Evolutionary conservation across 441 rosid genomes (phyloP).

Genomic region (Gossypium davidsonii): DNA sequence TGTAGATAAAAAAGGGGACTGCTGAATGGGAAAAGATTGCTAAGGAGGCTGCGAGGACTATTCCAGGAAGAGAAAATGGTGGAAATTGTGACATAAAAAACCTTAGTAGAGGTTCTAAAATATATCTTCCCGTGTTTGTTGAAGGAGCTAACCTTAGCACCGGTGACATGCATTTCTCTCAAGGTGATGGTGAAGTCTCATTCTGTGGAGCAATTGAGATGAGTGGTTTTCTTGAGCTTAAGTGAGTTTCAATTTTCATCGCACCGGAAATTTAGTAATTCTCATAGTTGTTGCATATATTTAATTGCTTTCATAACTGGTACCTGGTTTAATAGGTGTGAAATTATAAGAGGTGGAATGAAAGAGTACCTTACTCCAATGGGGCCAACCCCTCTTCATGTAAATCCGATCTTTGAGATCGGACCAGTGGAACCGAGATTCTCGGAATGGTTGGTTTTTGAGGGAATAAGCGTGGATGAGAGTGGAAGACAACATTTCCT

Average conservation of each 20-base stretch:
- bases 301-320: neutral
- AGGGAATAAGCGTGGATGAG: slow-evolving; percentile 90
- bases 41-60: slow-evolving; percentile 70
- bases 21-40: slow-evolving; percentile 79
- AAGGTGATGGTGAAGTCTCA: slow-evolving; percentile 92
- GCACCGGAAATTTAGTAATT: neutral
- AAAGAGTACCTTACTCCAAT: slow-evolving; percentile 92
- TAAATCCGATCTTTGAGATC: slow-evolving; percentile 80
- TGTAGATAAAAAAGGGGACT: slow-evolving; percentile 57
- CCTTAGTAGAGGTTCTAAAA: slow-evolving; percentile 77
- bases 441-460: slow-evolving; percentile 90
- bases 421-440: slow-evolving; percentile 95
- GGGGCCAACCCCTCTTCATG: slow-evolving; percentile 90
- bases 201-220: slow-evolving; percentile 96
- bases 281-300: neutral
- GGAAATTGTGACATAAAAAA: slow-evolving; percentile 95
- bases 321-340: slow-evolving; percentile 45
- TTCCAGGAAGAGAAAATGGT: slow-evolving; percentile 91
- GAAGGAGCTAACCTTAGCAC: slow-evolving; percentile 91
- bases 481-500: slow-evolving; percentile 80
- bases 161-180: slow-evolving; percentile 95
- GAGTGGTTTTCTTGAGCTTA: slow-evolving; percentile 91
- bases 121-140: slow-evolving; percentile 80
- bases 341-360: slow-evolving; percentile 81
- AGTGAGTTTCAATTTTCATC: slow-evolving; percentile 29